A percentile compares a stretch with the other conserved stretches of the same genome.
phyloP scores from a whole-genome alignment of 1,284 basidiomycete species.

The Mycena citricolor region DNA sequence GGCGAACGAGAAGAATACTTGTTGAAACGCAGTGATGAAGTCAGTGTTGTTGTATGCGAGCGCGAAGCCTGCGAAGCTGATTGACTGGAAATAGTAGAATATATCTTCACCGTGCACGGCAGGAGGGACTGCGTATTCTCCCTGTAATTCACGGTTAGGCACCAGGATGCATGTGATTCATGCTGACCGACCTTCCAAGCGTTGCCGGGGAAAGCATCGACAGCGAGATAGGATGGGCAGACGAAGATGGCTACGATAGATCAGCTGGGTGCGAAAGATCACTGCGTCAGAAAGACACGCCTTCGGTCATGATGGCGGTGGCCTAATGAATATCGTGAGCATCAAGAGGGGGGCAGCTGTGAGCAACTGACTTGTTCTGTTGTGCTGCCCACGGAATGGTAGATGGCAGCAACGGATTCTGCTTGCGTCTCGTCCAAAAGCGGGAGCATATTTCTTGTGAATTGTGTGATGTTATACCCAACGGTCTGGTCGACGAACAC shows the following conservation, averaged over 20 bases:
- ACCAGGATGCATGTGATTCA: too few species aligned
- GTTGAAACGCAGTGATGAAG: conserved; percentile 27
- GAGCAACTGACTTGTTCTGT: conserved; percentile 26
- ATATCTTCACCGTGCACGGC: conserved; percentile 24
- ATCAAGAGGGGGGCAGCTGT: too few species aligned
- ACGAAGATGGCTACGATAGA: conserved; percentile 24
- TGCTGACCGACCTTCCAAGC: conserved; percentile 23
- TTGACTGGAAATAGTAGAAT: neutral
- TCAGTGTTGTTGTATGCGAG: conserved; percentile 24
- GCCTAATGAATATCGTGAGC: too few species aligned
- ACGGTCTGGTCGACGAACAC: conserved; percentile 27
- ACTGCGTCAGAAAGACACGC: conserved; percentile 22
- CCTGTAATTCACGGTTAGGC: conserved; percentile 4
- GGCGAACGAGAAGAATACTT: conserved; percentile 26
- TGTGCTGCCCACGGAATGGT: conserved; percentile 2
- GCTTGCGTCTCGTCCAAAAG: conserved; percentile 11
- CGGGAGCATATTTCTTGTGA: conserved; percentile 25
- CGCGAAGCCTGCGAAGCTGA: neutral
- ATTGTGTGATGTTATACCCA: conserved; percentile 18
- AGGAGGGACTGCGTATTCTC: conserved; percentile 24
- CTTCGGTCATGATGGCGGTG: conserved; percentile 32
- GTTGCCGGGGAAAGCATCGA: conserved; percentile 20
- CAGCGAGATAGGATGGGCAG: conserved; percentile 27
- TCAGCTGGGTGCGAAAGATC: neutral
- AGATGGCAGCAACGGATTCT: conserved; percentile 4